Base-by-base conservation (phyloP, 805 yeast species). In the Wickerhamiella kurtzmanii region DNA sequence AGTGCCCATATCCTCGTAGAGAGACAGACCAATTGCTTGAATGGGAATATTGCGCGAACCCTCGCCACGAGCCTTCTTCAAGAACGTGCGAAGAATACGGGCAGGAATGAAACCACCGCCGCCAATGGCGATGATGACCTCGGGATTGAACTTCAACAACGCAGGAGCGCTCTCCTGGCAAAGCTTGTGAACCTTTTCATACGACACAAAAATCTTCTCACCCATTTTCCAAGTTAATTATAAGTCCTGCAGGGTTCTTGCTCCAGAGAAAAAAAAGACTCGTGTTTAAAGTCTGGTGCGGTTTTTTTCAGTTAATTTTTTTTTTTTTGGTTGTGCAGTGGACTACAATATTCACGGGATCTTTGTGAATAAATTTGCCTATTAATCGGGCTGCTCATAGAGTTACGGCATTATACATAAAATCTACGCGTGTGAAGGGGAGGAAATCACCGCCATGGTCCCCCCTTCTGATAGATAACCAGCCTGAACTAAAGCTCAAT, bases 91-190 rank as follows among this genome's bases (percentile, higher is more conserved):
- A 63, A 89, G 73, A 67, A 92, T 92, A 64, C 98, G 78, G 6
- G 98, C 96, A 22, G 97, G 98, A 49, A 89, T 92, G 65, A 89
- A 85, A 1, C 97, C 98, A 62, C 98, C 95, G 57, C 95, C 95
- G 60, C 72, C 98, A 59, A 89, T 86, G 56, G 97, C 96, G 52
- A 89, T 84, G 66, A 88, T 84, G 49, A 85, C 73, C 64, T 88
- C 94, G 37, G 95, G 94, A 57, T 84, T 77, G 70, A 85, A 80
- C 49, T 63, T 69, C 57, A 70, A 64, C 56, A 80, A 71, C 45
- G 68, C 63, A 36, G 62, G 69, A 9, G 85, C 83, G 13, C 76
- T 69, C 59, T 75, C 72, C 65, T 82, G 85, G 62, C 94, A 85
- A 50, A 82, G 71, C 68, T 84, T 84, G 70, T 84, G 95, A 49